Conservation (phyloP, 2,329 filamentous ascomycete genomes). For the Seiridium unicorne region DNA sequence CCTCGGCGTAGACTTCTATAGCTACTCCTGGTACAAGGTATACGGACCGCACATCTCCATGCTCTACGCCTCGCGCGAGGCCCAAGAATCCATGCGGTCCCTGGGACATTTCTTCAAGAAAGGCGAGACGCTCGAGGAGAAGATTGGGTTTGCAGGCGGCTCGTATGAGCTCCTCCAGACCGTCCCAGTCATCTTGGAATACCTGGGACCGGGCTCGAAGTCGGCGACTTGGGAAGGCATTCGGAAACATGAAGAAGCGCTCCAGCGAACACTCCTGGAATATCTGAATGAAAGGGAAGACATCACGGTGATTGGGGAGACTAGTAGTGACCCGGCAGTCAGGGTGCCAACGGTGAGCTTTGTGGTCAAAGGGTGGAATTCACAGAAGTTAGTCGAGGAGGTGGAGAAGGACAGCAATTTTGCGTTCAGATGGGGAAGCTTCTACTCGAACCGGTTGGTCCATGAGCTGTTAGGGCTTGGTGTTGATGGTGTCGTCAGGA, state of each 20-base stretch:
- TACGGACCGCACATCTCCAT: slow-evolving; percentile 60
- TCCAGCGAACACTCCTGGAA: slow-evolving; percentile 58
- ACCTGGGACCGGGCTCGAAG: slow-evolving; percentile 45
- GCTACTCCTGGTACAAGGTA: slow-evolving; percentile 63
- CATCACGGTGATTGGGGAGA: slow-evolving; percentile 59
- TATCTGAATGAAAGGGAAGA: slow-evolving; percentile 54
- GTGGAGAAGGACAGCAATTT: slow-evolving; percentile 58
- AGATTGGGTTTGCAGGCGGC: slow-evolving; percentile 65
- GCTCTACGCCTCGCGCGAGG: slow-evolving; percentile 51
- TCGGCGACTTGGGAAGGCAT: slow-evolving; percentile 48
- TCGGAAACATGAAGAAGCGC: slow-evolving; percentile 54
- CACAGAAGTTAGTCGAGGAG: slow-evolving; percentile 57
- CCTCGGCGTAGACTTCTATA: slow-evolving; percentile 58
- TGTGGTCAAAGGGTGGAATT: slow-evolving; percentile 53
- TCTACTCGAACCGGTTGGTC: slow-evolving; percentile 65
- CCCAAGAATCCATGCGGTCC: slow-evolving; percentile 34
- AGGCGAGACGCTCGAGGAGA: slow-evolving; percentile 57
- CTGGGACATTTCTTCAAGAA: slow-evolving; percentile 68
- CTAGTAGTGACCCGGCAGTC: slow-evolving; percentile 39
- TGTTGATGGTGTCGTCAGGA: slow-evolving; percentile 63
- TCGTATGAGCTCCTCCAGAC: slow-evolving; percentile 69
- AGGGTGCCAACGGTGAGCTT: slow-evolving; percentile 70
- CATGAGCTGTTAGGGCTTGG: slow-evolving; percentile 57
- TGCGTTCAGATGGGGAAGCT: slow-evolving; percentile 66
- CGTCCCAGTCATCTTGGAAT: slow-evolving; percentile 60